These are phyloP conservation scores for Microthlaspi erraticum DNA, from an alignment of 345 rosid genomes.

Conservation along the genomic window DNA sequence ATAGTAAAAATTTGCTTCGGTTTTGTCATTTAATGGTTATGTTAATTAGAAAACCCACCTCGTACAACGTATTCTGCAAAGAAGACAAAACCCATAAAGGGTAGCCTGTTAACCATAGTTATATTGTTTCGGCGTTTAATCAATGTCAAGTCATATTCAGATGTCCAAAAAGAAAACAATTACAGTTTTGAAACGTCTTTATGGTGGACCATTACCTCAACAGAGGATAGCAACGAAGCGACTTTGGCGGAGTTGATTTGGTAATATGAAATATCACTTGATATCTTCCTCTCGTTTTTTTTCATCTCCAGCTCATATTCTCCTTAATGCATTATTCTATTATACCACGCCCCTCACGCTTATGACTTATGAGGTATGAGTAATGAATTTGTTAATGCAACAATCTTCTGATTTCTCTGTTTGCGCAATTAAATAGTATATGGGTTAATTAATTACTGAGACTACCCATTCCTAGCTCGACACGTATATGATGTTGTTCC, in stretches of 20 bases:
- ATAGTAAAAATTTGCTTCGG: too few species aligned
- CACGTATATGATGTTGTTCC: neutral
- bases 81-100: too few species aligned
- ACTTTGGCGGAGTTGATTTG: neutral
- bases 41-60: too few species aligned
- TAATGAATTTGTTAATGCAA: neutral
- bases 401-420: too few species aligned
- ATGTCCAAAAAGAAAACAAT: neutral
- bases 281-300: neutral
- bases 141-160: neutral
- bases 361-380: too few species aligned
- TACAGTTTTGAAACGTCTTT: neutral
- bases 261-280: neutral
- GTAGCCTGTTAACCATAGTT: too few species aligned
- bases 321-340: neutral
- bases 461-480: neutral
- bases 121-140: too few species aligned
- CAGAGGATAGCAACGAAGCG: neutral
- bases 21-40: too few species aligned
- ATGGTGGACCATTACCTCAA: neutral
- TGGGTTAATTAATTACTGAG: too few species aligned
- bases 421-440: too few species aligned
- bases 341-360: slow-evolving; percentile 3
- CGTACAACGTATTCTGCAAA: too few species aligned
- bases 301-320: neutral